Evolutionary conservation across 2,329 filamentous ascomycete genomes (phyloP).

Genomic region (Colletotrichum orbiculare): DNA sequence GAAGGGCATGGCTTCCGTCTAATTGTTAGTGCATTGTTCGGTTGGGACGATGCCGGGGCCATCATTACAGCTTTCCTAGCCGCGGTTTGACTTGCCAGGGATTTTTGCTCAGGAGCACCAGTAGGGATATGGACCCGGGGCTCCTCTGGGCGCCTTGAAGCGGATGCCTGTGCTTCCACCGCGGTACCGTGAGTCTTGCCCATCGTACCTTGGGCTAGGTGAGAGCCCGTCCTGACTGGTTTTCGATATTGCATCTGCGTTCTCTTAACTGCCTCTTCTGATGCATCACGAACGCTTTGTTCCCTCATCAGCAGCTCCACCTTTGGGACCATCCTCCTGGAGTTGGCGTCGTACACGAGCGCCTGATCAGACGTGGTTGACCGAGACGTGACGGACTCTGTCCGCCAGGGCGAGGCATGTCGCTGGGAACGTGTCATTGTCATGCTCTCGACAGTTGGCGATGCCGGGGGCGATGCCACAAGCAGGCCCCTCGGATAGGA

Average conservation of each 20-base stretch:
- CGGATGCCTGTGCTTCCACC: constrained; percentile 46
- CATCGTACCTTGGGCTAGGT: constrained; percentile 64
- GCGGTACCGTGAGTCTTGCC: constrained; percentile 61
- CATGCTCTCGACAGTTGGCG: constrained; percentile 40
- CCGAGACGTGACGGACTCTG: constrained; percentile 40
- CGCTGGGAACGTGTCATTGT: constrained; percentile 38
- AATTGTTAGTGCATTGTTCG: too few species aligned
- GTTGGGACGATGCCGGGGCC: not conserved
- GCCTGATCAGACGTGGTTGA: constrained; percentile 49
- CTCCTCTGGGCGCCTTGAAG: constrained; percentile 26
- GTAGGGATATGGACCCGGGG: not conserved
- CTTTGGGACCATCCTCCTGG: constrained; percentile 69
- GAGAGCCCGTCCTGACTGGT: constrained; percentile 54
- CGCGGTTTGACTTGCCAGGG: not conserved
- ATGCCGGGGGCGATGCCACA: constrained; percentile 52
- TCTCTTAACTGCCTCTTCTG: constrained; percentile 52
- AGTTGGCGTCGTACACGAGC: constrained; percentile 74
- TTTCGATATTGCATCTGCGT: constrained; percentile 52
- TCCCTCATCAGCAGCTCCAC: constrained; percentile 56
- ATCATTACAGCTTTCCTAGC: not conserved
- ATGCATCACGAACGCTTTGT: constrained; percentile 51
- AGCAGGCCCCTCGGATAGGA: constrained; percentile 64
- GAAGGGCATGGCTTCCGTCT: not conserved
- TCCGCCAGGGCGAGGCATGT: constrained; percentile 41
- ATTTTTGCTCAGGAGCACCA: constrained; percentile 10